Conservation (phyloP, 331 rosid species). For the Erythrophleum ivorense region DNA sequence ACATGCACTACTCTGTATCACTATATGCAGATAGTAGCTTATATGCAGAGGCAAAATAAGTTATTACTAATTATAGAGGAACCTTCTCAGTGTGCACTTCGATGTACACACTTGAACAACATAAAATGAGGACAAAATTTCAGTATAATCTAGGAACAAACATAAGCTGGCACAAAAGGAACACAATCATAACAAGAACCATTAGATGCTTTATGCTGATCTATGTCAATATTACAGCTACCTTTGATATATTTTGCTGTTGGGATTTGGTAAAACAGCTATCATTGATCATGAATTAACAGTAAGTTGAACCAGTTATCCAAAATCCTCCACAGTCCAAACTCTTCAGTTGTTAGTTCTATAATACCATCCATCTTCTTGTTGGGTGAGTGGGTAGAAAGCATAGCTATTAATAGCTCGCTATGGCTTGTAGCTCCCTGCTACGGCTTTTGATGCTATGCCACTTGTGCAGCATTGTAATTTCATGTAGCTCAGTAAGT, state of each 20-base stretch:
- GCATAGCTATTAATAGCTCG: neutral
- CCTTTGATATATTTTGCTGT: neutral
- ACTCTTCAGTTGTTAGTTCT: constrained; percentile 23
- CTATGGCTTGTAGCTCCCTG: neutral
- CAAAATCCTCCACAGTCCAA: neutral
- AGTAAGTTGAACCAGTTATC: constrained; percentile 17
- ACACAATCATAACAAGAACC: neutral
- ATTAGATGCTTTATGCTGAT: constrained; percentile 16
- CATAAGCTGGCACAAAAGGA: neutral
- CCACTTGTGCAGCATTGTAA: neutral
- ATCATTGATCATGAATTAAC: neutral
- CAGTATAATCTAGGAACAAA: too few relatives aligned
- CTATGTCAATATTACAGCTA: constrained; percentile 8
- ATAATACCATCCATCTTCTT: constrained; percentile 1
- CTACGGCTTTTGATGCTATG: neutral
- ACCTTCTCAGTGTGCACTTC: neutral
- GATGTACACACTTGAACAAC: too few relatives aligned
- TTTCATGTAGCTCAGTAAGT: neutral
- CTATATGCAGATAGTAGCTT: too few relatives aligned
- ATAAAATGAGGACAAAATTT: too few relatives aligned
- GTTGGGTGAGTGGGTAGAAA: neutral
- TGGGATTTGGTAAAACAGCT: neutral
- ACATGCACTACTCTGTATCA: neutral
- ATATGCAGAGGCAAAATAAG: neutral
- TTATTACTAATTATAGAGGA: neutral